These are phyloP conservation scores for Claviceps humidiphila DNA, from an alignment of 2,329 filamentous ascomycete genomes.

Conservation along the genomic window DNA sequence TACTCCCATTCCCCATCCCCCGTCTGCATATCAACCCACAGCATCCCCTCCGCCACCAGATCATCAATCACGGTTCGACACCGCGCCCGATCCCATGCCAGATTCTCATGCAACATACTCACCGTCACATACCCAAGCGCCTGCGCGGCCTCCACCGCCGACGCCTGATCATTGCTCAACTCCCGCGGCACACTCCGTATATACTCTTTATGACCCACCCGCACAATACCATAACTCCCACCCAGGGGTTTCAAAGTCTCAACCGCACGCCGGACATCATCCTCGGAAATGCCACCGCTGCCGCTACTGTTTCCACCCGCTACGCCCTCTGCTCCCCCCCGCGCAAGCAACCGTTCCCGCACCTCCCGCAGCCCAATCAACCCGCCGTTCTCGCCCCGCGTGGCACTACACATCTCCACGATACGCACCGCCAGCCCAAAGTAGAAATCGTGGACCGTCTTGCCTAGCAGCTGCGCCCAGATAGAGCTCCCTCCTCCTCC, in stretches of 20 bases:
- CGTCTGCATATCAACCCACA: slow-evolving; percentile 84
- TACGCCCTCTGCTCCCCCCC: slow-evolving; percentile 43
- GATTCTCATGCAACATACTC: slow-evolving; percentile 75
- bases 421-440: slow-evolving; percentile 94
- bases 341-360: slow-evolving; percentile 56
- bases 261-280: slow-evolving; percentile 84
- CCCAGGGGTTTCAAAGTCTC: slow-evolving; percentile 77
- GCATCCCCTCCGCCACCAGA: slow-evolving; percentile 71
- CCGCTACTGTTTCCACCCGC: slow-evolving; percentile 21
- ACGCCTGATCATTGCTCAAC: slow-evolving; percentile 85
- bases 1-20: slow-evolving; percentile 67
- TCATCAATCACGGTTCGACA: slow-evolving; percentile 88
- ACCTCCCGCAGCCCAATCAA: slow-evolving; percentile 77
- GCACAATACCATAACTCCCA: slow-evolving; percentile 73
- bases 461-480: slow-evolving; percentile 85
- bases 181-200: slow-evolving; percentile 91
- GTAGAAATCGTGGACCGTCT: slow-evolving; percentile 94
- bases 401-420: slow-evolving; percentile 82
- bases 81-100: slow-evolving; percentile 72
- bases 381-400: slow-evolving; percentile 81
- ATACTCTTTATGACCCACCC: slow-evolving; percentile 72
- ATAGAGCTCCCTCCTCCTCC: slow-evolving; percentile 46
- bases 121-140: slow-evolving; percentile 81
- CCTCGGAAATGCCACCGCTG: slow-evolving; percentile 70
- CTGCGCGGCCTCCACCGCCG: slow-evolving; percentile 82